A percentile compares a stretch with the other conserved stretches of the same genome.
Conservation (phyloP, 805 yeast species). For the Metschnikowia shivogae region DNA sequence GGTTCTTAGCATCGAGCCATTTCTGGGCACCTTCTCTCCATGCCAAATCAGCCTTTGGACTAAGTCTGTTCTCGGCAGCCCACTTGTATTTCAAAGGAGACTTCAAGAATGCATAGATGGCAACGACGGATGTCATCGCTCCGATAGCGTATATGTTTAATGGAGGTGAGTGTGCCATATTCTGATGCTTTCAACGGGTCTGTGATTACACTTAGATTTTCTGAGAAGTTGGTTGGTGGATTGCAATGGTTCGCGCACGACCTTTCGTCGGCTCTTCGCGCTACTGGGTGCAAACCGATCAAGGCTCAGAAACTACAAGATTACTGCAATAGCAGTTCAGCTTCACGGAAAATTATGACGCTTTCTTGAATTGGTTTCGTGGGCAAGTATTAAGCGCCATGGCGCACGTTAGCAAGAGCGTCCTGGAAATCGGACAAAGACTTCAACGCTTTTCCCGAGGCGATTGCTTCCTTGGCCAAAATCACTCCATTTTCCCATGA, state of each 20-base stretch:
- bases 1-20: constrained; percentile 33
- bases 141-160: constrained; percentile 38
- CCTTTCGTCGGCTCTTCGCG: constrained; percentile 4
- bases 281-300: background rate
- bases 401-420: constrained; percentile 1
- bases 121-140: constrained; percentile 40
- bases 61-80: constrained; percentile 39
- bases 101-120: constrained; percentile 34
- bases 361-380: background rate
- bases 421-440: constrained; percentile 55
- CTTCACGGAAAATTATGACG: background rate
- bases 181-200: background rate
- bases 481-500: constrained; percentile 77
- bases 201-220: constrained; percentile 9
- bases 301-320: background rate
- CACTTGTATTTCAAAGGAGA: constrained; percentile 42
- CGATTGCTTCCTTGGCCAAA: constrained; percentile 65
- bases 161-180: constrained; percentile 35
- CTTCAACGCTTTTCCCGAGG: constrained; percentile 58
- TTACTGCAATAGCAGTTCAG: background rate
- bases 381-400: background rate
- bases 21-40: constrained; percentile 45
- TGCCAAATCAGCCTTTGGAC: constrained; percentile 46
- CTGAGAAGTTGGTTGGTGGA: constrained; percentile 16
- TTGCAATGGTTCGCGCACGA: constrained; percentile 12